Evolutionary conservation across 768 basidiomycete genomes (phyloP).

Genomic region (Paxillus rubicundulus): DNA sequence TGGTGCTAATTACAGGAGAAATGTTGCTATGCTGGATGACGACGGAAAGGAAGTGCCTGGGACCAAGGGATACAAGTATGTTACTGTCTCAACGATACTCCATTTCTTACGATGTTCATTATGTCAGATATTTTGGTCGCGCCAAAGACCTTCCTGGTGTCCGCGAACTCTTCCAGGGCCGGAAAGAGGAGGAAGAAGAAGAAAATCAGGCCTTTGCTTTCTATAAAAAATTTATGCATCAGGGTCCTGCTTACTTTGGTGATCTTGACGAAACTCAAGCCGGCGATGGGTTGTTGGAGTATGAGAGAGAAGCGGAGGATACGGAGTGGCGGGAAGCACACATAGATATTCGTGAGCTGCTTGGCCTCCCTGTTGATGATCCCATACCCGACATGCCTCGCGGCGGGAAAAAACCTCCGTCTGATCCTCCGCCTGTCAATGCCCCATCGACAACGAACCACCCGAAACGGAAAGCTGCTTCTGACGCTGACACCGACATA

Average conservation of each 20-base stretch:
- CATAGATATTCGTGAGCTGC: constrained; percentile 48
- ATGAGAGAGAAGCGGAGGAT: constrained; percentile 69
- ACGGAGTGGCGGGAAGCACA: constrained; percentile 71
- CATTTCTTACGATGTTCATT: not conserved
- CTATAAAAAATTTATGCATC: constrained; percentile 87
- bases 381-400: constrained; percentile 52
- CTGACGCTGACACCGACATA: constrained; percentile 41
- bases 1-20: constrained; percentile 93
- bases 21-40: constrained; percentile 90
- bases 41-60: constrained; percentile 96
- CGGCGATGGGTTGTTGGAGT: constrained; percentile 63
- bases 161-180: constrained; percentile 87
- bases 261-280: constrained; percentile 72
- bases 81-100: not conserved
- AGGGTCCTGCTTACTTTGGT: constrained; percentile 87
- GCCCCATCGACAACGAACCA: constrained; percentile 21
- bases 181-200: constrained; percentile 85
- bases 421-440: constrained; percentile 20
- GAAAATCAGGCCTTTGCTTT: constrained; percentile 72
- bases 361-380: constrained; percentile 51
- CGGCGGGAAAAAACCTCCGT: constrained; percentile 15
- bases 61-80: constrained; percentile 95
- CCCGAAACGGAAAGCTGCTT: constrained; percentile 56
- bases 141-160: constrained; percentile 96
- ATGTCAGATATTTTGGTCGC: constrained; percentile 86